Evolutionary conservation across 2,329 filamentous ascomycete genomes (phyloP).

Genomic region (Trichoderma endophyticum): DNA sequence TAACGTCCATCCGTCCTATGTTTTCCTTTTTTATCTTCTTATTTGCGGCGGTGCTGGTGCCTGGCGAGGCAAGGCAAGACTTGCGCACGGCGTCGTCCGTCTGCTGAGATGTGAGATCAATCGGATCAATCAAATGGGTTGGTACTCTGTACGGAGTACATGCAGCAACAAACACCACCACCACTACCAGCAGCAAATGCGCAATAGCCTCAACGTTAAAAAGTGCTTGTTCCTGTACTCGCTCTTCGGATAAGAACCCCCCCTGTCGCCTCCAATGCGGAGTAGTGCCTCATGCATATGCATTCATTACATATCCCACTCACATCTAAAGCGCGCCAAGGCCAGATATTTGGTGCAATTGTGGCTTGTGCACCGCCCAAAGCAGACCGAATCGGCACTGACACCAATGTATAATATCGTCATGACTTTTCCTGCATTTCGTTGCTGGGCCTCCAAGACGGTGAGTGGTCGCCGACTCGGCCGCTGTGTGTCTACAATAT

Average conservation of each 20-base stretch:
- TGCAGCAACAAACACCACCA: background rate
- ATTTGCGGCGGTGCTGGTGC: background rate
- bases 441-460: background rate
- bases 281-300: constrained; percentile 1
- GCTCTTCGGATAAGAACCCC: background rate
- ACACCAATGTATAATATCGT: constrained; percentile 18
- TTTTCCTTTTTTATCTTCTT: background rate
- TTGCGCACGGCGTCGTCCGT: background rate
- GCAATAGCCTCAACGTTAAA: constrained; percentile 7
- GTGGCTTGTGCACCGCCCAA: constrained; percentile 16
- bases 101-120: background rate
- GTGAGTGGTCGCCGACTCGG: background rate
- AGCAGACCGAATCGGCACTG: constrained; percentile 7
- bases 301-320: background rate
- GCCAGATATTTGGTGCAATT: constrained; percentile 3
- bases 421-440: background rate
- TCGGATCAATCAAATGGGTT: background rate
- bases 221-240: background rate
- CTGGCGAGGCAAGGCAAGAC: background rate
- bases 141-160: background rate
- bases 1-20: background rate
- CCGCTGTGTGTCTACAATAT: background rate
- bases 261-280: background rate
- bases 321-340: constrained; percentile 2
- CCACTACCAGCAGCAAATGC: background rate